A percentile compares a stretch with the other conserved stretches of the same genome.
These are phyloP conservation scores for Termitomyces eurrhizus DNA, from an alignment of 768 basidiomycete species.

Conservation along the genomic window DNA sequence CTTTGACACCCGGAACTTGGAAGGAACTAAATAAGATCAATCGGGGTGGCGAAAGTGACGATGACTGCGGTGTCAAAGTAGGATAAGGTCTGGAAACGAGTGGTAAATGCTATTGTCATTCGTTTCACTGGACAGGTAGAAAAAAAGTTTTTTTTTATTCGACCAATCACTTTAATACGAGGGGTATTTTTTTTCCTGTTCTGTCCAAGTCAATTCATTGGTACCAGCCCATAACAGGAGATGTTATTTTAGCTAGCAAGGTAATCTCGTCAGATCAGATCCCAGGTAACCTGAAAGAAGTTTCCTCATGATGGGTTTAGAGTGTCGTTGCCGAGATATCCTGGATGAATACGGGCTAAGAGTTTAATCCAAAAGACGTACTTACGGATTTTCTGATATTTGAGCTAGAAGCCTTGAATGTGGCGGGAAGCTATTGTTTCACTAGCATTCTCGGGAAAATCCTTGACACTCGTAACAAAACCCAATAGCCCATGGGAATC, in stretches of 20 bases:
- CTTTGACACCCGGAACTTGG: background rate
- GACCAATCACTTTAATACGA: no score
- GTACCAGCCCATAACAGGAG: background rate
- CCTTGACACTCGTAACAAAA: background rate
- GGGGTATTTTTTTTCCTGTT: no score
- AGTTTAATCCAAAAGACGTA: constrained; percentile 2
- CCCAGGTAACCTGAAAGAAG: background rate
- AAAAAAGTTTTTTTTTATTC: no score
- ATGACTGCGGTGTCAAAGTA: background rate
- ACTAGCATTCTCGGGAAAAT: background rate
- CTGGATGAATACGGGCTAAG: background rate
- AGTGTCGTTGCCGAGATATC: background rate
- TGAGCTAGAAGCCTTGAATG: constrained; percentile 10
- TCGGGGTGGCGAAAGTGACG: constrained; percentile 8
- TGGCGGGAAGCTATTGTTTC: constrained; percentile 7
- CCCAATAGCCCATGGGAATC: background rate
- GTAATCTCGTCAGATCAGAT: background rate
- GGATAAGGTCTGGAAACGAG: background rate
- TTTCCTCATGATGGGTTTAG: background rate
- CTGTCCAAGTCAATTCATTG: background rate
- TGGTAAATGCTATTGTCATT: background rate
- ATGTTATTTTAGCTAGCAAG: background rate
- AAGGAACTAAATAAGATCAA: constrained; percentile 3
- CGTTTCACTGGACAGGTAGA: background rate
- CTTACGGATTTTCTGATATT: constrained; percentile 6